Base-by-base conservation (phyloP, 2,329 filamentous ascomycete genomes). In the Fusarium albosuccineum region DNA sequence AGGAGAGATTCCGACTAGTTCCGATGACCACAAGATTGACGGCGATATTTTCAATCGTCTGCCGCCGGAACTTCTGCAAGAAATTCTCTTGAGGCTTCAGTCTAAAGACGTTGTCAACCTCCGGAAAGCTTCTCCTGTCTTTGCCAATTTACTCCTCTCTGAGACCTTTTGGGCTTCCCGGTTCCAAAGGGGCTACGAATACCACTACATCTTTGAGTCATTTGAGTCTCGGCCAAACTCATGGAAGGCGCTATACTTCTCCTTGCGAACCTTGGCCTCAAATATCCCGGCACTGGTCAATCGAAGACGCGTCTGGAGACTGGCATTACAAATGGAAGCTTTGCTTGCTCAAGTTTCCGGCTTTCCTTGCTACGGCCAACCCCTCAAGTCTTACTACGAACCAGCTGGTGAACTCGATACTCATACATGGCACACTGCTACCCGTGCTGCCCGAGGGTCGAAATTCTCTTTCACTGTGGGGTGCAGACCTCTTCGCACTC, bases 91-190 rank as follows among this genome's bases (percentile, higher is more conserved):
- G 5, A 13, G 6, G n/a, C 49, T 64, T 14, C 44, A n/a, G 14
- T 50, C 56, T 6, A 6, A 26, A 13, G 60, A 66, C 11, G 48
- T 66, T 17, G 9, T 22, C 5, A 11, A 5, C 3, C 41, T 64
- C 14, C 48, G 60, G 9, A n/a, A 17, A 44, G 42, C 51, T 2
- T 66, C 63, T 2, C 63, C 50, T 9, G 40, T 26, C 1, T 48
- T 55, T 6, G 42, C 60, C 9, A 41, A 33, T 5, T 6, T 60
- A 10, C 44, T 27, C 9, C 46, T 63, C 9, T 39, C 63, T 1
- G 63, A 63, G 37, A 5, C 55, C 2, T 64, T 67, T 30, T 67
- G 64, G 61, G 57, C 61, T 9, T 58, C 61, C 4, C 34, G 64
- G n/a, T 64, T 64, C n/a, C 26, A 37, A 10, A 50, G 40, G 9